These are phyloP conservation scores for Lipomyces orientalis DNA, from an alignment of 805 yeast genomes.

Conservation along the genomic window DNA sequence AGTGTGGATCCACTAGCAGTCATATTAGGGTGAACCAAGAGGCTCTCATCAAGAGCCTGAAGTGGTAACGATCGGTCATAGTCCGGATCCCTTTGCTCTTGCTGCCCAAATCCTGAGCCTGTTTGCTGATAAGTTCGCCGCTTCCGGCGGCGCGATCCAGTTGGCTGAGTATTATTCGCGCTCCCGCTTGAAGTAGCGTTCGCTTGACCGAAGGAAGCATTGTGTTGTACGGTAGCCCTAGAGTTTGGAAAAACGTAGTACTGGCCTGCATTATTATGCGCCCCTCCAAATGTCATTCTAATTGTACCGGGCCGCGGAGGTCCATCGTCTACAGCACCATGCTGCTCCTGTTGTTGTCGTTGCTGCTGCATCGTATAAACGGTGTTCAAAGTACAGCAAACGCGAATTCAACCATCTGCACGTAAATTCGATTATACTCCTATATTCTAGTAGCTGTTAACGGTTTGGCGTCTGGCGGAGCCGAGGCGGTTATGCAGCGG, in stretches of 20 bases:
- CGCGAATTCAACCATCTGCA: neutral
- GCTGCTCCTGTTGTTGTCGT: neutral
- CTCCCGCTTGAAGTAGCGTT: neutral
- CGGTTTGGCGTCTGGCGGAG: neutral
- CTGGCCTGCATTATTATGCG: neutral
- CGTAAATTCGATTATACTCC: neutral
- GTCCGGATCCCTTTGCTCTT: conserved; percentile 28
- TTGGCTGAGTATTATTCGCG: neutral
- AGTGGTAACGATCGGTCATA: conserved; percentile 34
- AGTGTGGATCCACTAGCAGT: conserved; percentile 6
- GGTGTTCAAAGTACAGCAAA: neutral
- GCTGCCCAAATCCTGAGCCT: neutral
- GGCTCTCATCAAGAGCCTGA: neutral
- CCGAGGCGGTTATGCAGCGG: neutral
- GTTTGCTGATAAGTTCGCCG: neutral
- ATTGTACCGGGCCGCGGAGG: neutral
- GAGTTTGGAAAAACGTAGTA: neutral
- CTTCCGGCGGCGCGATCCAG: neutral
- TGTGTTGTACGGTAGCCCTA: neutral
- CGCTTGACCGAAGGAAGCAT: neutral
- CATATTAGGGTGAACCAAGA: neutral
- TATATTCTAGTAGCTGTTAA: neutral
- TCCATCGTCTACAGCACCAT: neutral
- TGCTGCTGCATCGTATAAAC: neutral
- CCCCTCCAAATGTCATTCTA: neutral